These are phyloP conservation scores for Scheffersomyces stipitis DNA, from an alignment of 805 yeast genomes.

Conservation along the genomic window DNA sequence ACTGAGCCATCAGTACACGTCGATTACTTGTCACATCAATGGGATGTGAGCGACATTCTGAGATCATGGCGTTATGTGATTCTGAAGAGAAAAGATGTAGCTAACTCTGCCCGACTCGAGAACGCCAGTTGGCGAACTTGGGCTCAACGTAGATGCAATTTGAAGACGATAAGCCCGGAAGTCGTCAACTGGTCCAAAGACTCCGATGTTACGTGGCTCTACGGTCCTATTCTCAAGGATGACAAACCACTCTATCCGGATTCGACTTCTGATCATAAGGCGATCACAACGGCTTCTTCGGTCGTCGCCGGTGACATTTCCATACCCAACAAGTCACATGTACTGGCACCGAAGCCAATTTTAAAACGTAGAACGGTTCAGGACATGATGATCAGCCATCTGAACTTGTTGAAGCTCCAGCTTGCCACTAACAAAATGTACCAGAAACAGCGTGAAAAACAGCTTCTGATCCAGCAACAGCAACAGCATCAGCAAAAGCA, in stretches of 20 bases:
- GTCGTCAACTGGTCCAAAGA: constrained; percentile 95
- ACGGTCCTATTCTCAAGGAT: constrained; percentile 78
- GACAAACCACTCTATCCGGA: constrained; percentile 16
- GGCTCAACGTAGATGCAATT: constrained; percentile 73
- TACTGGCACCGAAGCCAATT: constrained; percentile 66
- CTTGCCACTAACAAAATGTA: constrained; percentile 37
- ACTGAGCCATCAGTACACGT: constrained; percentile 88
- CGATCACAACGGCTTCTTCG: constrained; percentile 36
- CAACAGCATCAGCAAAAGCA: constrained; percentile 8
- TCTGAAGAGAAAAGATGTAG: constrained; percentile 76
- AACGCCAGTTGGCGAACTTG: constrained; percentile 95
- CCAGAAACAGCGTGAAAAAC: constrained; percentile 30
- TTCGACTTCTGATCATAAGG: constrained; percentile 6
- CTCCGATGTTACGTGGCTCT: constrained; percentile 95
- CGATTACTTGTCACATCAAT: constrained; percentile 90
- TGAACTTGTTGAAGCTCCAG: constrained; percentile 43
- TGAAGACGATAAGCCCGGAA: constrained; percentile 77
- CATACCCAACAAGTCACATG: constrained; percentile 27
- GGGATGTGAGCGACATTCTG: constrained; percentile 93
- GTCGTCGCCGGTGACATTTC: constrained; percentile 48
- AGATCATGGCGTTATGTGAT: constrained; percentile 95
- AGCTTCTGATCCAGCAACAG: constrained; percentile 9
- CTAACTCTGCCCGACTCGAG: constrained; percentile 58
- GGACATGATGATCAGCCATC: constrained; percentile 72
- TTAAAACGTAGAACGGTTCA: constrained; percentile 83